Evolutionary conservation across 1,284 basidiomycete genomes (phyloP), one percentile per base, ranked within the genome.

Genomic region (Ceratobasidium sp.): DNA sequence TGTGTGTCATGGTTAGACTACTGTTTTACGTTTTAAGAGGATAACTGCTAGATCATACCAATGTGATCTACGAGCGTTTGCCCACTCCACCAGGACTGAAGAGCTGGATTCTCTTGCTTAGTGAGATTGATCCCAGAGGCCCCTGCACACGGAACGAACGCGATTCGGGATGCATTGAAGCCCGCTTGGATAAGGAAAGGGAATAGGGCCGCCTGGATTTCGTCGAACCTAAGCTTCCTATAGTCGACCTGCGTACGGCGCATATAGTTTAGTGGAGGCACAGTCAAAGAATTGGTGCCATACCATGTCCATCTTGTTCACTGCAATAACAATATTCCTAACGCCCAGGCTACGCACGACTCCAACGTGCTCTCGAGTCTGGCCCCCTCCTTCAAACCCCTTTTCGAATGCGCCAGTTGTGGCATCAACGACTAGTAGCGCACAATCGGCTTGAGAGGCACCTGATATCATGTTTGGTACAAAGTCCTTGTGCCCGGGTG

Each of bases 381-480:
- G 97, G 0, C 97, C 97, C 35, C 94, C 94, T 16, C 92, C 87
- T 52, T 95, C 91, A 78, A 99, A 99, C 0, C 97, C 97, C 26
- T 95, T 91, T 81, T 99, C 97, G 77, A 99, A 99, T 78, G 96
- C 96, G 26, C 97, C 97, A 0, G 86, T 89, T 2, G 91, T 86
- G 7, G 96, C 91, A 80, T 98, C 98, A 23, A 99, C 89, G 5
- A 99, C 97, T n/a, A 99, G 87, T 4, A 99, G 82, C 0, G 97
- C 96, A 44, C 94, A 95, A 78, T 99, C 97, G 0, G 98, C 98
- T 82, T 98, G 97, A 0, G 96, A 91, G 1, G 97, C 97, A 1
- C 97, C 97, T 0, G 95, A 97, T 73, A 99, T 99, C 98, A 99
- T 99, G 79, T 98, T 98, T 0, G 98, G 97, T 72, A 99, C 93